Base-by-base conservation (phyloP, 2,329 filamentous ascomycete species). In the Drechslera avenae region DNA sequence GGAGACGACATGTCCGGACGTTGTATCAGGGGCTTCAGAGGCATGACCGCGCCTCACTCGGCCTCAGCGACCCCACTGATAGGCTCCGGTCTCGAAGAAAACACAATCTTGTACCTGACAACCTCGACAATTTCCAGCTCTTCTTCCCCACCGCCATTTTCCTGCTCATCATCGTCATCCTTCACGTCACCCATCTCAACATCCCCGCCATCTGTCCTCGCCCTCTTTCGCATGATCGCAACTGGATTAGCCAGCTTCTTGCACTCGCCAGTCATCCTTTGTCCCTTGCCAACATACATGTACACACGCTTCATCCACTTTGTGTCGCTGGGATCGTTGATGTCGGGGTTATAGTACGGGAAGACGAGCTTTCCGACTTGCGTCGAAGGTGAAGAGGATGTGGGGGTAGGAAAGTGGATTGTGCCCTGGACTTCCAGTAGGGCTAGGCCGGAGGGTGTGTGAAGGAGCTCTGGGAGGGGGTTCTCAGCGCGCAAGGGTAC, bases 291-390 rank as follows among this genome's bases (percentile, higher is more conserved):
- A 4, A 97, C 83, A 69, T 93, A 96, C 40, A 97, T 77, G 68
- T 96, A 90, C 21, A 93, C 91, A 30, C 85, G 82, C 75, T 91
- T 95, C 89, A 93, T 96, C 92, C 92, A 97, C 8, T 82, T 83
- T 0, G 84, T 86, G 62, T 84, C 82, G 13, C 78, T 78, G 0
- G 72, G 59, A 47, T 72, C 75, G 21, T 82, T 76, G 28, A 60
- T 40, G 3, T 45, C 39, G 7, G 83, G 74, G 44, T 83, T 79
- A 70, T 92, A 90, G 62, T 90, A 82, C 1, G 91, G 91, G 64
- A 96, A 96, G 26, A 88, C 82, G 23, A 96, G 80, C 48, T 84
- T 86, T 26, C 91, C 91, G 57, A 96, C 80, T 19, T 79, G 75
- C 1, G 84, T 83, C 7, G 66, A 54, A 16, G 60, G 23, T 2